phyloP scores from a whole-genome alignment of 257 asterid species.

The Solanum medicagineum region DNA sequence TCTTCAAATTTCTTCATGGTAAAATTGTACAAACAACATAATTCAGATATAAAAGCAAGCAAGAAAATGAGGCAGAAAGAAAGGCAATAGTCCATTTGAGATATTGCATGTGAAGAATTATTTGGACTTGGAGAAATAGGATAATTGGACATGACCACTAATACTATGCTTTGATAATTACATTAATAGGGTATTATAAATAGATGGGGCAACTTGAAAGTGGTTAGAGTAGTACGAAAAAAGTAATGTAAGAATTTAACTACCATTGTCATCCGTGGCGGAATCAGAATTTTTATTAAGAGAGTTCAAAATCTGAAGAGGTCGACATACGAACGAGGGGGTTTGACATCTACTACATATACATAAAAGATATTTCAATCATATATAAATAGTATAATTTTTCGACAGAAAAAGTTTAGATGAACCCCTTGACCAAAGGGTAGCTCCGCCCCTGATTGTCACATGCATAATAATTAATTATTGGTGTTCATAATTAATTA shows the following conservation, averaged over 20 bases:
- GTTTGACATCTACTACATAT: no score
- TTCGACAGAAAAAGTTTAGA: no score
- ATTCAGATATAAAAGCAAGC: constrained; percentile 9
- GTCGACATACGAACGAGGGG: no score
- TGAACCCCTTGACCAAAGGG: no score
- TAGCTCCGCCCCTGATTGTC: background rate
- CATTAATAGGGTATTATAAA: background rate
- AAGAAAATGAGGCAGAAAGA: constrained; percentile 6
- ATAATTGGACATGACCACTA: background rate
- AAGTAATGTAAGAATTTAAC: background rate
- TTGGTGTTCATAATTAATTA: background rate
- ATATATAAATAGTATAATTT: no score
- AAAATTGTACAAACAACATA: constrained; percentile 1
- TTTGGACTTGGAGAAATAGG: background rate
- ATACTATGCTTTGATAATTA: background rate
- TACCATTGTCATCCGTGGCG: background rate
- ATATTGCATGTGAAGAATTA: background rate
- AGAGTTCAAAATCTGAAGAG: no score
- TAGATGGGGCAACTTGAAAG: background rate
- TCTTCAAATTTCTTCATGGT: background rate
- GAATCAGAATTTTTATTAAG: no score
- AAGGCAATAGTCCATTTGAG: background rate
- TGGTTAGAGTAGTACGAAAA: background rate
- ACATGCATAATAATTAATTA: background rate
- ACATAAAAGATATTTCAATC: no score